These are phyloP conservation scores for Delphinella strobiligena DNA, from an alignment of 2,329 filamentous ascomycete species.

Conservation along the genomic window DNA sequence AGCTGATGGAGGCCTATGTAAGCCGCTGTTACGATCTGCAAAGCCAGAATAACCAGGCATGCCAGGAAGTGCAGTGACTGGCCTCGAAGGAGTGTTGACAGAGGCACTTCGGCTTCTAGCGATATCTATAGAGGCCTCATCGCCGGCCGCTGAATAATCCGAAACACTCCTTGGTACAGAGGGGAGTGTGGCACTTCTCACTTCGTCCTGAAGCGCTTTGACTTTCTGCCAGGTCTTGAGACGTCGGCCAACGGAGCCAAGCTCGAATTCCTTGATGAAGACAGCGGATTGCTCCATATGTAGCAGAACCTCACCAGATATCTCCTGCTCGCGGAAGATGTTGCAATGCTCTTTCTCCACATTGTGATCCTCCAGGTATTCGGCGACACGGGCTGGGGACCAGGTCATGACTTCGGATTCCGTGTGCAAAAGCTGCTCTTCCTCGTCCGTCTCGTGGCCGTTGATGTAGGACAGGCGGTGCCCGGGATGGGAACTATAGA, in stretches of 20 bases:
- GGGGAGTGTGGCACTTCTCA: conserved; percentile 46
- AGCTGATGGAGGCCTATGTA: too few relatives aligned
- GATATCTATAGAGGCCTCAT: conserved; percentile 23
- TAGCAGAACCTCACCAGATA: conserved; percentile 81
- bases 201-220: conserved; percentile 79
- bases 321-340: conserved; percentile 91
- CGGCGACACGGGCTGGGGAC: conserved; percentile 71
- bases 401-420: conserved; percentile 66
- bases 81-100: too few relatives aligned
- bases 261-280: conserved; percentile 88
- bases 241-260: conserved; percentile 79
- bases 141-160: conserved; percentile 27
- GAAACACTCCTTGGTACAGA: conserved; percentile 25
- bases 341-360: conserved; percentile 86
- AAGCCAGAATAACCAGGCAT: too few relatives aligned
- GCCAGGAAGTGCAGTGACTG: too few relatives aligned
- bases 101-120: conserved; percentile 32
- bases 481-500: conserved; percentile 56
- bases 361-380: conserved; percentile 73
- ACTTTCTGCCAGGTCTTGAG: conserved; percentile 97
- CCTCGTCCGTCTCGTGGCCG: conserved; percentile 89
- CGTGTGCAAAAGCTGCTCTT: conserved; percentile 61
- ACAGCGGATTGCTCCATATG: conserved; percentile 93
- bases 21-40: too few relatives aligned
- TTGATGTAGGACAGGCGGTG: conserved; percentile 82